phyloP scores from a whole-genome alignment of 108 stramenopile genomes.

The Mayamaea pseudoterrestris region DNA sequence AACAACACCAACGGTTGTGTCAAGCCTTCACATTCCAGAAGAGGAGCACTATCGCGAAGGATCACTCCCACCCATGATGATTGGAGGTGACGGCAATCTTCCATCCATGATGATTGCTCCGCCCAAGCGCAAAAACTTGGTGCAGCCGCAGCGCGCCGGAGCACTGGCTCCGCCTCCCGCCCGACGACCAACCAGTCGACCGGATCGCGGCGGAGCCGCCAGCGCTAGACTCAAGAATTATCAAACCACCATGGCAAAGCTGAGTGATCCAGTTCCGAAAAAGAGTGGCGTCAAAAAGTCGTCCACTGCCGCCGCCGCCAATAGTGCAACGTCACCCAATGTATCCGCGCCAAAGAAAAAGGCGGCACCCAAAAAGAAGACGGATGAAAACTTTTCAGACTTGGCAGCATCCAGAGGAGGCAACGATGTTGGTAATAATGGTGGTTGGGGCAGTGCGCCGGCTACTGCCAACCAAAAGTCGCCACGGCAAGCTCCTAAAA shows the following conservation, averaged over 20 bases:
- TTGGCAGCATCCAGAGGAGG: background rate
- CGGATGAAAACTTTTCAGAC: background rate
- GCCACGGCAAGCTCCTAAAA: no score
- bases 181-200: background rate
- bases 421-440: background rate
- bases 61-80: constrained; percentile 20
- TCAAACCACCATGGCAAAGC: constrained; percentile 31
- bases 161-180: background rate
- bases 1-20: constrained; percentile 36
- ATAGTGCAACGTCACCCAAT: background rate
- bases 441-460: no score
- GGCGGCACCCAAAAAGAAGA: background rate
- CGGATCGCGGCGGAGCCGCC: constrained; percentile 27
- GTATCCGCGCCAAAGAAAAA: background rate
- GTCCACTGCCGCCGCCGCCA: no score
- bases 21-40: constrained; percentile 13
- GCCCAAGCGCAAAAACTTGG: constrained; percentile 27
- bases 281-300: no score
- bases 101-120: constrained; percentile 7
- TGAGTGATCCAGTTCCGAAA: background rate
- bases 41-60: constrained; percentile 39
- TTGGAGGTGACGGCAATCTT: constrained; percentile 8
- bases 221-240: constrained; percentile 32
- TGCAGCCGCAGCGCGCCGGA: constrained; percentile 10
- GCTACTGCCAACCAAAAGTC: no score